Percentiles rank a stretch among this genome's conserved stretches.
Conservation (phyloP, 805 yeast species). For the Starmerella stigmatis region DNA sequence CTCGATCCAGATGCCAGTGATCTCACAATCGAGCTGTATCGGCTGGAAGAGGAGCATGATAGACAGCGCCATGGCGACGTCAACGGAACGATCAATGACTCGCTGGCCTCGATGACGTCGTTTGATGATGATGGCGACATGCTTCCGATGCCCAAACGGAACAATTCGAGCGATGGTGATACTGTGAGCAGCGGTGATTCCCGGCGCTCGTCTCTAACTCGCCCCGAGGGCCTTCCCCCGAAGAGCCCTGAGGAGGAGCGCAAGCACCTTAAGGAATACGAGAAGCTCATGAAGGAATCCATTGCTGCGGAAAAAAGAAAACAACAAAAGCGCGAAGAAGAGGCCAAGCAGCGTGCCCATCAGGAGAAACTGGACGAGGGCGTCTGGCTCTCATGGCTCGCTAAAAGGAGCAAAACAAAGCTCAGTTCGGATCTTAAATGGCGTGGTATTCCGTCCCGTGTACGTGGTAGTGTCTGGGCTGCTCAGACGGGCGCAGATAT, state of each 20-base stretch:
- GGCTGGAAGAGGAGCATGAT: conserved; percentile 11
- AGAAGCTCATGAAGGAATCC: conserved; percentile 33
- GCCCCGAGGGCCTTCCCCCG: conserved; percentile 61
- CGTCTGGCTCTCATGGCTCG: conserved; percentile 36
- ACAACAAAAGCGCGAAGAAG: conserved; percentile 22
- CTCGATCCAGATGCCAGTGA: conserved; percentile 32
- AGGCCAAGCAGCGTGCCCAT: conserved; percentile 21
- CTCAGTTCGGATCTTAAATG: conserved; percentile 47
- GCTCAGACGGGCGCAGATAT: conserved; percentile 24
- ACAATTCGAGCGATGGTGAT: neutral
- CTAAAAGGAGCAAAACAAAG: conserved; percentile 24
- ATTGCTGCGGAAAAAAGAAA: conserved; percentile 34
- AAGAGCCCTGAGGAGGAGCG: conserved; percentile 43
- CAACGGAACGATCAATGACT: neutral
- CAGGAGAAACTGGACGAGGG: conserved; percentile 22
- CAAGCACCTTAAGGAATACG: conserved; percentile 47
- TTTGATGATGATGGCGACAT: conserved; percentile 1
- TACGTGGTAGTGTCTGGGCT: conserved; percentile 45
- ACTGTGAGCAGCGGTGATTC: conserved; percentile 12
- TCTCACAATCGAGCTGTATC: conserved; percentile 27
- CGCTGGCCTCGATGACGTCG: conserved; percentile 6
- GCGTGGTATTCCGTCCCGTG: conserved; percentile 44
- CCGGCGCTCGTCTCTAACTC: conserved; percentile 37
- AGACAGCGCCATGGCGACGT: conserved; percentile 1
- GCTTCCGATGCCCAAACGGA: conserved; percentile 12